A percentile compares a stretch with the other conserved stretches of the same genome.
These are phyloP conservation scores for Schizonepeta tenuifolia DNA, from an alignment of 257 asterid species.

Conservation along the genomic window DNA sequence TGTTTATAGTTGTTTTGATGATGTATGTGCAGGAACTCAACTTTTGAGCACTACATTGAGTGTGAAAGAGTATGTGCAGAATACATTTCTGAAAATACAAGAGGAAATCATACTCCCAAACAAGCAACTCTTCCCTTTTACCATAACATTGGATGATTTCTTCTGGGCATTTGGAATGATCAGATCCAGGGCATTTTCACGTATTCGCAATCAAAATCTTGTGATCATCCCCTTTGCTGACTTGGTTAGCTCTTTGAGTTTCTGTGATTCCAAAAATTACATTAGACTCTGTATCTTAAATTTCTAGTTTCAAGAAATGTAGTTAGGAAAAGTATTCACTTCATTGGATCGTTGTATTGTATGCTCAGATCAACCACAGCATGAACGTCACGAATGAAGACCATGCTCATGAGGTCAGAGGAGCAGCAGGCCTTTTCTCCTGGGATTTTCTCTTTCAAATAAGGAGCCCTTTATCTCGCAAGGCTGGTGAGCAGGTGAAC, in stretches of 20 bases:
- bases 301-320: neutral
- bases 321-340: neutral
- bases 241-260: conserved; percentile 57
- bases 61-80: conserved; percentile 81
- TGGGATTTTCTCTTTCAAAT: conserved; percentile 83
- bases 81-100: conserved; percentile 68
- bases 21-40: conserved; percentile 72
- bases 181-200: conserved; percentile 92
- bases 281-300: too few relatives aligned
- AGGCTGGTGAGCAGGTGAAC: conserved; percentile 91
- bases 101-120: conserved; percentile 77
- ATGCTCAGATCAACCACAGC: conserved; percentile 80
- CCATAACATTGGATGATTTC: conserved; percentile 80
- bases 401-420: conserved; percentile 86
- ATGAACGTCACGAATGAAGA: conserved; percentile 77
- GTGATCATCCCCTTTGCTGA: conserved; percentile 91
- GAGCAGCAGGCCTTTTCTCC: conserved; percentile 92
- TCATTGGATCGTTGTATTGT: conserved; percentile 25
- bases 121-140: conserved; percentile 75
- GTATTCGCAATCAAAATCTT: conserved; percentile 80
- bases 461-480: conserved; percentile 75
- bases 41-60: conserved; percentile 82
- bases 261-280: neutral
- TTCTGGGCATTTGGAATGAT: conserved; percentile 97
- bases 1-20: conserved; percentile 22